phyloP scores from a whole-genome alignment of 805 yeast genomes.

The Kazachstania viticola region DNA sequence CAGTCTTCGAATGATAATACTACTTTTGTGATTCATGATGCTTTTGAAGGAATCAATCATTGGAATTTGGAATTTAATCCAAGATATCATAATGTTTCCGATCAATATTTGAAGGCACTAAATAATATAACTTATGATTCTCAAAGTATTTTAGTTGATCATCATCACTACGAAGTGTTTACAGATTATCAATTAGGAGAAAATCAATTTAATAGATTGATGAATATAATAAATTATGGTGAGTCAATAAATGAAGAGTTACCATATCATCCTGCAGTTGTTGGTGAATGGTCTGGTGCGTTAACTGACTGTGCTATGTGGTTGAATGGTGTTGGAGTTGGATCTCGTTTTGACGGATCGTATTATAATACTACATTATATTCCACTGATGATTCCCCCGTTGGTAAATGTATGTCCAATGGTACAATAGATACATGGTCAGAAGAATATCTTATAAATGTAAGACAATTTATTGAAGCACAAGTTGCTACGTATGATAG shows the following conservation, averaged over 20 bases:
- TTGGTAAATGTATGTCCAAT: conserved; percentile 35
- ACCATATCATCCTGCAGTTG: conserved; percentile 36
- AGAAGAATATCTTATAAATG: conserved; percentile 29
- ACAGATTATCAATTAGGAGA: conserved; percentile 46
- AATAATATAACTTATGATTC: conserved; percentile 31
- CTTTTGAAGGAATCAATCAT: conserved; percentile 42
- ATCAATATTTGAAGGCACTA: conserved; percentile 29
- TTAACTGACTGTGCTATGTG: conserved; percentile 60
- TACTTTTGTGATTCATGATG: conserved; percentile 51
- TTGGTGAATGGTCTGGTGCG: conserved; percentile 66
- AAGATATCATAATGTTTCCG: conserved; percentile 18
- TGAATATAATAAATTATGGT: conserved; percentile 26
- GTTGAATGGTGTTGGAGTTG: conserved; percentile 59
- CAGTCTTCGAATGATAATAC: conserved; percentile 25
- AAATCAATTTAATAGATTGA: conserved; percentile 24
- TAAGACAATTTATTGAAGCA: conserved; percentile 46
- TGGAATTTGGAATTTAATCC: conserved; percentile 40
- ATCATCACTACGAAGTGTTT: conserved; percentile 87
- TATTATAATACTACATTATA: conserved; percentile 22
- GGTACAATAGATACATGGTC: conserved; percentile 32
- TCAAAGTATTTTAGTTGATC: conserved; percentile 63
- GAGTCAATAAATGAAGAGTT: conserved; percentile 25
- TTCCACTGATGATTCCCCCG: conserved; percentile 8
- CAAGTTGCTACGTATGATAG: conserved; percentile 43
- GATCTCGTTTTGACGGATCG: conserved; percentile 50